Evolutionary conservation across 23 red algal species (phyloP), one percentile per base, ranked within the genome.

Genomic region (Cyanidium caldarium): DNA sequence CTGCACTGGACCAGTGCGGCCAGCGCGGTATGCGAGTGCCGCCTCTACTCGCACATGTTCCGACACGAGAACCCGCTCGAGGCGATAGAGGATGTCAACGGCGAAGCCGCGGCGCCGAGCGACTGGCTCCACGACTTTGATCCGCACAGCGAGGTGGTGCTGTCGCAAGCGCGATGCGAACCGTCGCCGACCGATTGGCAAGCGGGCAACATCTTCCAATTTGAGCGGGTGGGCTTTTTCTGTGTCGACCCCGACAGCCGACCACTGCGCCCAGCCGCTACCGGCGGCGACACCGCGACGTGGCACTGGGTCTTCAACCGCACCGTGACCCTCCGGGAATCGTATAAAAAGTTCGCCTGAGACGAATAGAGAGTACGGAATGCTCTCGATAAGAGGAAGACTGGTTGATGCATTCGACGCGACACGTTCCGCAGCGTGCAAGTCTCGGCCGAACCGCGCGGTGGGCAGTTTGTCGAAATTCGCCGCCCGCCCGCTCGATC

Each of bases 191-290:
- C 40, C 19, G 35, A 44, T 1, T 38, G 40, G 33, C 35, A 69
- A n/a, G 44, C 39, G 17, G 79, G 84, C 33, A 74, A 77, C 41
- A 74, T 69, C 2, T 88, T 86, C 42, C 92, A 98, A 72, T 98
- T 98, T 81, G 92, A 98, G 68, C 58, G 92, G 36, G 79, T 80
- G 13, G 92, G 92, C n/a, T 98, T 77, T 35, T 98, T 88, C 39
- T 67, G 69, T 3, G 72, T 75, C 15, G 92, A 98, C 37, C 41
- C 73, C 2, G 83, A 87, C 39, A 69, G n/a, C 13, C 58, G 15
- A 10, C 25, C 16, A 35, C 13, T 16, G n/a, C 58, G n/a, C n/a
- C n/a, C n/a, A n/a, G n/a, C n/a, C n/a, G n/a, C n/a, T n/a, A n/a
- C n/a, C n/a, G 10, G 31, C 10, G 3, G 7, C 5, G 51, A 61